Percentiles rank a stretch among this genome's conserved stretches.
Evolutionary conservation across 768 basidiomycete species (phyloP).

Genomic region (Suillus lakei): DNA sequence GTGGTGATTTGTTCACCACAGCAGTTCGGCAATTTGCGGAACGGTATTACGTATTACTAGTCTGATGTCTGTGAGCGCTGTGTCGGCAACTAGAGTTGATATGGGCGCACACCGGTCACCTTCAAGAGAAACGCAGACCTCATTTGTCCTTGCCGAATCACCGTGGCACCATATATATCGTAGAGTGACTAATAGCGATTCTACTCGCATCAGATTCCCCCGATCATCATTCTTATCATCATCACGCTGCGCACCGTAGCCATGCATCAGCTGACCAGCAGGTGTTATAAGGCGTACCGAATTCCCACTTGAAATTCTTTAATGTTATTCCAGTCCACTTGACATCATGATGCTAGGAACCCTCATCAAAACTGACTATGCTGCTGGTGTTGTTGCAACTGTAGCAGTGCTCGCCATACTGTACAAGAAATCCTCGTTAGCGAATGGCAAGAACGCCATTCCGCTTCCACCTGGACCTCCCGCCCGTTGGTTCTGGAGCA

Average conservation of each 20-base stretch:
- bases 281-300: not conserved
- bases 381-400: slow-evolving; percentile 9
- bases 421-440: slow-evolving; percentile 8
- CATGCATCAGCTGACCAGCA: not conserved
- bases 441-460: slow-evolving; percentile 10
- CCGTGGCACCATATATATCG: too few species aligned
- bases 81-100: too few species aligned
- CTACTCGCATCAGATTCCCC: not conserved
- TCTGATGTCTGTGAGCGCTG: too few species aligned
- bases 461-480: slow-evolving; percentile 12
- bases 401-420: not conserved
- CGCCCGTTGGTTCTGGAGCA: slow-evolving; percentile 16
- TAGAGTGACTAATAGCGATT: not conserved
- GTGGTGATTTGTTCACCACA: too few species aligned
- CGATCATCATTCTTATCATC: not conserved
- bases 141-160: too few species aligned
- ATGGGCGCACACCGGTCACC: too few species aligned
- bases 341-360: not conserved
- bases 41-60: too few species aligned
- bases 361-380: not conserved
- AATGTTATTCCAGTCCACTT: not conserved
- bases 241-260: not conserved
- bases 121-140: too few species aligned
- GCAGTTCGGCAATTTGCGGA: too few species aligned
- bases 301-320: too few species aligned